Evolutionary conservation across 352 stramenopile genomes (phyloP).

Genomic region (Globisporangium echinulatum): DNA sequence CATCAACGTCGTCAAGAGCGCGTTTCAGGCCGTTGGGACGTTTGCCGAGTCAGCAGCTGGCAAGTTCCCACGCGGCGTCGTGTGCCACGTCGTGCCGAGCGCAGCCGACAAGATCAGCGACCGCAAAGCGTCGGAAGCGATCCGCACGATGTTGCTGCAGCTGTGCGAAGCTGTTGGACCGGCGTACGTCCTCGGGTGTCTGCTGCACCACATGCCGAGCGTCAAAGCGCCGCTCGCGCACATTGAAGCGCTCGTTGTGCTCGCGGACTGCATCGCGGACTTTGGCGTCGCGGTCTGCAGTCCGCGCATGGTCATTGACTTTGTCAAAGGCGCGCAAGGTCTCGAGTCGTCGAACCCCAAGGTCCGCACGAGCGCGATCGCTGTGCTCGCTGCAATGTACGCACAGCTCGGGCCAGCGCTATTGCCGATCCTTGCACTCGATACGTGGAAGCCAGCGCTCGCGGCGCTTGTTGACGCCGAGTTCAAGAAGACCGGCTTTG

Average conservation of each 20-base stretch:
- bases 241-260: conserved; percentile 54
- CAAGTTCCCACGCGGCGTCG: conserved; percentile 70
- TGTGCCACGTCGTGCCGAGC: conserved; percentile 59
- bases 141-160: conserved; percentile 66
- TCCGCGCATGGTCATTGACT: conserved; percentile 67
- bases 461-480: conserved; percentile 68
- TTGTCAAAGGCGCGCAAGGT: conserved; percentile 59
- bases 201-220: conserved; percentile 69
- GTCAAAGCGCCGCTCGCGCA: conserved; percentile 78
- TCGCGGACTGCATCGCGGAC: conserved; percentile 66
- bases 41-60: conserved; percentile 52
- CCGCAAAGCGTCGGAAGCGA: conserved; percentile 63
- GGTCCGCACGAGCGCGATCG: conserved; percentile 57
- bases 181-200: conserved; percentile 66
- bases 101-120: conserved; percentile 82
- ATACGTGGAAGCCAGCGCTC: conserved; percentile 81
- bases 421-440: conserved; percentile 71
- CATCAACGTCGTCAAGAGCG: conserved; percentile 83
- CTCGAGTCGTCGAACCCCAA: conserved; percentile 80
- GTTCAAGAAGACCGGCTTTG: conserved; percentile 79
- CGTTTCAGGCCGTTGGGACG: conserved; percentile 72
- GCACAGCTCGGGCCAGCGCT: conserved; percentile 74
- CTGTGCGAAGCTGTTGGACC: conserved; percentile 73
- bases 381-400: conserved; percentile 76
- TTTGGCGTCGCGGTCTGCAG: conserved; percentile 73